These are phyloP conservation scores for Hypoxylon sp. DNA, from an alignment of 2,329 filamentous ascomycete species.

Conservation along the genomic window DNA sequence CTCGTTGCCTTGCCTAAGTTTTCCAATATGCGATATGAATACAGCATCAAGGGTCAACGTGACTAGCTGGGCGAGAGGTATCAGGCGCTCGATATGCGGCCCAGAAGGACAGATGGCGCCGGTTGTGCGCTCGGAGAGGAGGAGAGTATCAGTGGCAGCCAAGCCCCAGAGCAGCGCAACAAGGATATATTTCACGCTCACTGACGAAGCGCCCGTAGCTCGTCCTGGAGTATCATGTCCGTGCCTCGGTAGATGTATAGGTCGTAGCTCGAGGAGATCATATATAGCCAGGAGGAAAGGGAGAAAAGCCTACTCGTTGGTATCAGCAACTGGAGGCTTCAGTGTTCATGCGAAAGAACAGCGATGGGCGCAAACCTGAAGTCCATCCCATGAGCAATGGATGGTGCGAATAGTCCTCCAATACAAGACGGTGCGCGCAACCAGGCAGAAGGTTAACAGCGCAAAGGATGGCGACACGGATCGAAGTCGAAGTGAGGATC, in stretches of 20 bases:
- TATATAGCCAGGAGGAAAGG: constrained; percentile 51
- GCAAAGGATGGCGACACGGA: constrained; percentile 39
- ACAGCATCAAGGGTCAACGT: constrained; percentile 53
- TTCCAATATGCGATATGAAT: constrained; percentile 50
- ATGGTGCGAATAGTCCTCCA: constrained; percentile 55
- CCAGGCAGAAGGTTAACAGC: constrained; percentile 46
- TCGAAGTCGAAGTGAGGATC: constrained; percentile 31
- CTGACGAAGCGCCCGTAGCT: constrained; percentile 10
- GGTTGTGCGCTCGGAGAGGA: constrained; percentile 47
- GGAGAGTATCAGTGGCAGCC: constrained; percentile 50
- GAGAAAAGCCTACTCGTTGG: constrained; percentile 52
- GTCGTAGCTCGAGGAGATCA: constrained; percentile 42
- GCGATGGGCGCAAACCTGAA: constrained; percentile 51
- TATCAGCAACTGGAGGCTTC: constrained; percentile 16
- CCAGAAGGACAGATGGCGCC: constrained; percentile 54
- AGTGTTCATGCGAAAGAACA: neutral
- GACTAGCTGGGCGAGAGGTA: constrained; percentile 52
- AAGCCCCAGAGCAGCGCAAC: constrained; percentile 54
- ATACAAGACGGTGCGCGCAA: constrained; percentile 51
- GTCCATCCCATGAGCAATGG: constrained; percentile 55
- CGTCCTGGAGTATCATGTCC: constrained; percentile 38
- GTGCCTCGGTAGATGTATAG: constrained; percentile 47
- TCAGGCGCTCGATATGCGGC: constrained; percentile 49
- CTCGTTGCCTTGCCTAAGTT: constrained; percentile 49
- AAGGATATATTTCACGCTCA: constrained; percentile 42